Percentiles rank a stretch among this genome's conserved stretches.
Conservation (phyloP, 176 grass and related monocot genomes). For the Musa acuminata region DNA sequence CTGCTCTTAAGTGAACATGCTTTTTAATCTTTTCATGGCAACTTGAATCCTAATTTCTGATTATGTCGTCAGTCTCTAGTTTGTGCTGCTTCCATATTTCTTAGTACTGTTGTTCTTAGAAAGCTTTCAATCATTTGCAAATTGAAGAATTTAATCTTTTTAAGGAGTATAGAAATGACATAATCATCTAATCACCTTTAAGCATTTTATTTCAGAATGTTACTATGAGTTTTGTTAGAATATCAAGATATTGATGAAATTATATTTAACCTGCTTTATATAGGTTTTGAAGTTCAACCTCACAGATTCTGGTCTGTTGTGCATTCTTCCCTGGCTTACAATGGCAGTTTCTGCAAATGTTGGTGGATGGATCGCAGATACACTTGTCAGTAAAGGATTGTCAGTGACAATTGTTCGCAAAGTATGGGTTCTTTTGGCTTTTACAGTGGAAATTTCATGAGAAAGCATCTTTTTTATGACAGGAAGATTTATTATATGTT, state of each 20-base stretch:
- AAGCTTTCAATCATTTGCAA: not conserved
- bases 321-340: constrained; percentile 88
- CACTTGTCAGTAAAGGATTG: constrained; percentile 86
- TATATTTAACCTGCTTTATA: constrained; percentile 18
- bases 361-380: constrained; percentile 99
- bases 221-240: not conserved
- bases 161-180: not conserved
- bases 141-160: not conserved
- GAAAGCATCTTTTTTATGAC: not conserved
- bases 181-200: not conserved
- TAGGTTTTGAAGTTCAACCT: constrained; percentile 98
- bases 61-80: not conserved
- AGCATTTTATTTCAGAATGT: not conserved
- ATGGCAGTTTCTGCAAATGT: constrained; percentile 94
- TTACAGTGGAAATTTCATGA: not conserved
- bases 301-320: constrained; percentile 78
- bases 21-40: not conserved
- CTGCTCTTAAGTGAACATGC: not conserved
- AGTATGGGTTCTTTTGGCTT: constrained; percentile 31
- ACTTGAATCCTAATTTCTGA: not conserved
- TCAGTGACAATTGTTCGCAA: constrained; percentile 89
- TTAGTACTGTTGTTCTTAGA: not conserved
- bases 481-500: not conserved
- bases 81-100: not conserved
- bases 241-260: constrained; percentile 2